Evolutionary conservation across 495 filamentous ascomycete species (phyloP).

Genomic region (Venustampulla echinocandica): DNA sequence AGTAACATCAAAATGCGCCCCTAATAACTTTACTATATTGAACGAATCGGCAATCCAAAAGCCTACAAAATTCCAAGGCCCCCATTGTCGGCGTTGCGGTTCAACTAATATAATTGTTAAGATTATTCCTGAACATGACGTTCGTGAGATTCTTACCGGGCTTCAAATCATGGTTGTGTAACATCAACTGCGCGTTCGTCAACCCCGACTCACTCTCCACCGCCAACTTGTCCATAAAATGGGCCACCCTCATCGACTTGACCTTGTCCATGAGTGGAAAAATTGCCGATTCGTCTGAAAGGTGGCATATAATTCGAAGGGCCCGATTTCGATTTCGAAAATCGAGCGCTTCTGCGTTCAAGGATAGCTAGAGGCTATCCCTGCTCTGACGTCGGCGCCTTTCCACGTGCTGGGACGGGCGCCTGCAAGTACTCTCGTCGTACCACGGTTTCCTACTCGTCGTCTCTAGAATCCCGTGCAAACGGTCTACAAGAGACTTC

Average conservation of each 20-base stretch:
- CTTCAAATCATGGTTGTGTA: constrained; percentile 83
- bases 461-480: too few relatives aligned
- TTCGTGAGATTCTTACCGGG: constrained; percentile 46
- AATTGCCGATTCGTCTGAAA: constrained; percentile 17
- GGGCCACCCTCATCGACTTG: constrained; percentile 13
- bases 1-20: not conserved
- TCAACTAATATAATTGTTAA: constrained; percentile 46
- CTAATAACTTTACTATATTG: constrained; percentile 61
- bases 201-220: constrained; percentile 71
- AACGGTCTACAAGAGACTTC: too few relatives aligned
- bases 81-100: constrained; percentile 77
- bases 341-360: not conserved
- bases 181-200: constrained; percentile 77
- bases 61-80: constrained; percentile 77
- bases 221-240: constrained; percentile 48
- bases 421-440: too few relatives aligned
- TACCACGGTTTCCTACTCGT: too few relatives aligned
- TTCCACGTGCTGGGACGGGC: too few relatives aligned
- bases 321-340: not conserved
- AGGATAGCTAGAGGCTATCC: not conserved
- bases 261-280: constrained; percentile 25
- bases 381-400: constrained; percentile 1
- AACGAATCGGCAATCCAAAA: constrained; percentile 94
- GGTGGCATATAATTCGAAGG: constrained; percentile 7
- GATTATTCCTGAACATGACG: not conserved